phyloP scores from a whole-genome alignment of 1,284 basidiomycete species.

The Erythrobasidium hasegawianum region DNA sequence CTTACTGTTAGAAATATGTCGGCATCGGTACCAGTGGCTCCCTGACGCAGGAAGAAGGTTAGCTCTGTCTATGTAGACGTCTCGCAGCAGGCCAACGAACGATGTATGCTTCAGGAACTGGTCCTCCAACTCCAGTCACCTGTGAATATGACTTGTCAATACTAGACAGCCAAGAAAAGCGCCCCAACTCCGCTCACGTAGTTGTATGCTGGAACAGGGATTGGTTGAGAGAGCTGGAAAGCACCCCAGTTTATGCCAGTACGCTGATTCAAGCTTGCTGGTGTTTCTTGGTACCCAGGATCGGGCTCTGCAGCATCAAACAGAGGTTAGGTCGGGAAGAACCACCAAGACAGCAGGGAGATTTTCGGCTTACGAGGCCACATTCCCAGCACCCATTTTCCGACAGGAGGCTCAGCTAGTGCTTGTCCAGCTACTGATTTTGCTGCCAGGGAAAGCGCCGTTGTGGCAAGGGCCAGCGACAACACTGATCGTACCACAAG shows the following conservation, averaged over 20 bases:
- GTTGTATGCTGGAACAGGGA: slow-evolving; percentile 44
- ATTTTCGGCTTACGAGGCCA: background rate
- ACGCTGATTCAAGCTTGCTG: slow-evolving; percentile 21
- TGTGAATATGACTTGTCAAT: background rate
- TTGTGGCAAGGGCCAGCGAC: background rate
- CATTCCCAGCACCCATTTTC: slow-evolving; percentile 22
- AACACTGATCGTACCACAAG: no score
- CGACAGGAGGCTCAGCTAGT: slow-evolving; percentile 29
- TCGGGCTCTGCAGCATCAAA: slow-evolving; percentile 7
- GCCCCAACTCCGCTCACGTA: slow-evolving; percentile 7
- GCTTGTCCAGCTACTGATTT: slow-evolving; percentile 2
- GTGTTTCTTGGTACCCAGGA: slow-evolving; percentile 29
- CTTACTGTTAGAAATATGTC: slow-evolving; percentile 6
- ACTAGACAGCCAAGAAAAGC: background rate
- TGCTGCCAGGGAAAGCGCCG: slow-evolving; percentile 7
- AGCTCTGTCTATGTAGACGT: no score
- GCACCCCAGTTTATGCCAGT: slow-evolving; percentile 35
- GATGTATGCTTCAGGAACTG: slow-evolving; percentile 39
- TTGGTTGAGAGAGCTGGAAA: slow-evolving; percentile 45
- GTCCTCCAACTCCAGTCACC: slow-evolving; percentile 43
- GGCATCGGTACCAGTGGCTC: slow-evolving; percentile 29
- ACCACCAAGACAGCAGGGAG: background rate
- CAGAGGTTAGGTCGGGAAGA: background rate
- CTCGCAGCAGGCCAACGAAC: no score
- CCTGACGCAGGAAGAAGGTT: background rate